phyloP scores from a whole-genome alignment of 805 yeast genomes.

The Yamadazyma sp. region DNA sequence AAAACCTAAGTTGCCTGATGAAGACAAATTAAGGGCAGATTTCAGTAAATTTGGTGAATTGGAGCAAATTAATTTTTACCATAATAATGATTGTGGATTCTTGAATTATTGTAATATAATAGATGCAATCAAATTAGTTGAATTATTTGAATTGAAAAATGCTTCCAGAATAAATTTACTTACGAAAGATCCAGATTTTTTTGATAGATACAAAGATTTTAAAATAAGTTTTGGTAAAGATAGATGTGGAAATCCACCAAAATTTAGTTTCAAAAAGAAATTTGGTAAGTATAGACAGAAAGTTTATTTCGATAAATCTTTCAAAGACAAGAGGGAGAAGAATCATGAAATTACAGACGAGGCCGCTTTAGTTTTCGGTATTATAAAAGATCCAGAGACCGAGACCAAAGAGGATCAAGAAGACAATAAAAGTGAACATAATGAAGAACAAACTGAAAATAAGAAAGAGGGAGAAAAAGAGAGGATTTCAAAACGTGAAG shows the following conservation, averaged over 20 bases:
- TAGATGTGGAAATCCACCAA: slow-evolving; percentile 76
- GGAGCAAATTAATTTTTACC: slow-evolving; percentile 73
- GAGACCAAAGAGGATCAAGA: slow-evolving; percentile 5
- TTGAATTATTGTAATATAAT: slow-evolving; percentile 63
- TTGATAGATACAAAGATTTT: slow-evolving; percentile 47
- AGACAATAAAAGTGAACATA: background rate
- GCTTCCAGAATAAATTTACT: slow-evolving; percentile 32
- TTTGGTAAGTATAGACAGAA: slow-evolving; percentile 28
- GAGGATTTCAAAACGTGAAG: slow-evolving; percentile 1
- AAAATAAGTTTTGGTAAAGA: slow-evolving; percentile 73
- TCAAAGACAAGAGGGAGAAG: background rate
- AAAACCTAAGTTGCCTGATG: slow-evolving; percentile 31
- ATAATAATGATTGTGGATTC: slow-evolving; percentile 71
- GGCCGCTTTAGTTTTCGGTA: slow-evolving; percentile 45
- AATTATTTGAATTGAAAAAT: slow-evolving; percentile 43
- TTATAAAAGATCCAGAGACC: slow-evolving; percentile 17
- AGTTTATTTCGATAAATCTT: slow-evolving; percentile 20
- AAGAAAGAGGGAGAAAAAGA: slow-evolving; percentile 1
- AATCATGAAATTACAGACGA: slow-evolving; percentile 30
- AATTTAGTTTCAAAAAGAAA: slow-evolving; percentile 44
- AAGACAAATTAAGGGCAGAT: slow-evolving; percentile 52
- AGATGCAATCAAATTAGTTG: slow-evolving; percentile 63
- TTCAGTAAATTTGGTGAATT: slow-evolving; percentile 64
- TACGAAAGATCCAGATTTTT: slow-evolving; percentile 27
- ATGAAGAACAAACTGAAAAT: background rate